Base-by-base conservation (phyloP, 306 rosid species). In the Morella rubra region DNA sequence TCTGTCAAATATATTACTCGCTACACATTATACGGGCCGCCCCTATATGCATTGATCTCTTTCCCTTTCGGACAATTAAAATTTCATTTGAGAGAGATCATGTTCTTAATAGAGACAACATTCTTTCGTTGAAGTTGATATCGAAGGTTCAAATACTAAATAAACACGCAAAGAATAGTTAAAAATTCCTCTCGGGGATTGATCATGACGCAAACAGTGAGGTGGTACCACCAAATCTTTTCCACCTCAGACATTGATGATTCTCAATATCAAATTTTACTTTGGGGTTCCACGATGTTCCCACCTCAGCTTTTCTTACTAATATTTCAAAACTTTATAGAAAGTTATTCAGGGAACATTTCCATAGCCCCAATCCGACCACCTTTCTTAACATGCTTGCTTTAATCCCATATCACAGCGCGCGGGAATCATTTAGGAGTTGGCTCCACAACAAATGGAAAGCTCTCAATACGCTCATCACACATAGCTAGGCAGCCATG, bases 381-480 rank as follows among this genome's bases (percentile, higher is more conserved):
- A 75, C 64, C 85, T 75, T 67, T 75, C 55, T 44, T 41, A 56
- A 73, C 52, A 74, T 61, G 81, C 72, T 53, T 74, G 56, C 75
- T 73, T 85, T 77, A 77, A 81, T 67, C 69, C 53, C 6, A 54
- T 77, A 55, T 64, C 72, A 73, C 79, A 71, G 24, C 22, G 60
- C 67, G 73, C 22, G 60, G 71, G 73, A 73, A 79, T 80, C 81
- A 67, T 67, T 56, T 13, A 42, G 56, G 64, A 60, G 75, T 68
- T 64, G 86, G 81, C 86, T 86, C 83, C 88, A 83, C 84, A 55
- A 77, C 65, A 77, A 58, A 74, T 56, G 88, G 82, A 86, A 81
- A 86, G 78, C 76, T 54, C 74, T 77, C 13, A 68, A 32, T 32
- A 32, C 37, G 3, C 37, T 49, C 20, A 73, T 61, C 70, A 32